Base-by-base conservation (phyloP, 1,284 basidiomycete species). In the Limonomyces culmigenus region DNA sequence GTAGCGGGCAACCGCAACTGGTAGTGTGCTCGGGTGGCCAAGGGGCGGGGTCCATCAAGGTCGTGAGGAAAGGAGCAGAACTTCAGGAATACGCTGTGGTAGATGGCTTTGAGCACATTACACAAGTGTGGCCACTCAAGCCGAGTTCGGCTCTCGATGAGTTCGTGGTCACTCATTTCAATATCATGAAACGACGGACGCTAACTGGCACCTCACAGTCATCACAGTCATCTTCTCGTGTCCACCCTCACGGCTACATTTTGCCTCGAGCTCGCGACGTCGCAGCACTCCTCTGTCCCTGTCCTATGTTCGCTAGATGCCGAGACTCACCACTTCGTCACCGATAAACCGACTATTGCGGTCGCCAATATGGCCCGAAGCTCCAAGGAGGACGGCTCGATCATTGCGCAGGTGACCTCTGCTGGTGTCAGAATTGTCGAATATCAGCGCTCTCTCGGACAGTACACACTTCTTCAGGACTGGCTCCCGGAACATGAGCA, bases 1-100 rank as follows among this genome's bases (percentile, higher is more conserved):
- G 69, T 0, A 79, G 71, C 39, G 77, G 77, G 5, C 48, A 85
- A 76, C 70, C 70, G 11, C 76, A 91, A 50, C 69, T 96, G 33
- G 72, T 97, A 3, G 84, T 89, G 0, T 89, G 87, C 43, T 93
- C 89, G 2, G 93, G 93, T 2, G 80, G 77, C 0, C 68, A 70
- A 14, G 87, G 75, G 41, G 71, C 74, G 1, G 91, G 92, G 5
- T 79, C 80, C 8, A 50, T 98, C 6, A 75, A 86, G 27, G 56
- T 92, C 18, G 69, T 97, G 6, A 66, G 86, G 39, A 88, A 77
- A 42, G 92, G 92, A 2, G 88, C 87, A 1, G 81, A 87, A 38
- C 74, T 93, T 46, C 65, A 74, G 36, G 76, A 83, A 43, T 45
- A 73, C 4, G 71, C 77, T 0, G 53, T 54, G 17, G 47, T 88